Evolutionary conservation across 2,329 filamentous ascomycete genomes (phyloP), one percentile per base, ranked within the genome.

Genomic region (Cryphonectria carpinicola): DNA sequence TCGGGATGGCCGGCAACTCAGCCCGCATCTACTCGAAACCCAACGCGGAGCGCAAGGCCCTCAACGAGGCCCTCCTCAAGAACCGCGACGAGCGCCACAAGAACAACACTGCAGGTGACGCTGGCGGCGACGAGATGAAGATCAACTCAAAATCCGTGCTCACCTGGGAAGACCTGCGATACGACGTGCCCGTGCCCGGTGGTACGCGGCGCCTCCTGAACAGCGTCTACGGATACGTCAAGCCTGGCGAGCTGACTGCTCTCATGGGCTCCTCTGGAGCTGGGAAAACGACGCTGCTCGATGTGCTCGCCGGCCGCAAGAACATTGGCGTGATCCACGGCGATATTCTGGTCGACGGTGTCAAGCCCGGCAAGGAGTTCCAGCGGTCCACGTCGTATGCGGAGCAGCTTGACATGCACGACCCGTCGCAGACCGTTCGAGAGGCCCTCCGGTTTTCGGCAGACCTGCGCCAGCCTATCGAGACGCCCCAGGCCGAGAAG

Each of bases 141-240:
- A 88, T 90, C 71, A 81, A 84, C 3, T 90, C 89, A 0, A 85
- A 86, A 75, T 88, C 90, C 49, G 84, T 94, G n/a, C 85, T 97
- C 71, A 97, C 94, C 0, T 97, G 94, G 92, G 92, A 95, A 78
- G 85, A 92, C 74, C 89, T 98, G 72, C 93, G 91, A 77, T 97
- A 97, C 78, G 88, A 91, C 71, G 89, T 92, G 0, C 88, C 88
- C 0, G 85, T 89, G 4, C 83, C 87, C 0, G 86, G 84, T 5
- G 88, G 87, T 2, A 86, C 83, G 5, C 83, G 87, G 13, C 84
- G 86, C 5, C 84, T 90, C 7, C 84, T 90, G 1, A 84, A 85
- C 77, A 81, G 84, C 56, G 82, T 89, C 1, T 87, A 82, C 69
- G 94, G 90, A 2, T 95, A 91, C 75, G 92, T 94, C 66, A 89